Base-by-base conservation (phyloP, 192 early-diverging fungal genomes). In the Chytriomyces hyalinus region DNA sequence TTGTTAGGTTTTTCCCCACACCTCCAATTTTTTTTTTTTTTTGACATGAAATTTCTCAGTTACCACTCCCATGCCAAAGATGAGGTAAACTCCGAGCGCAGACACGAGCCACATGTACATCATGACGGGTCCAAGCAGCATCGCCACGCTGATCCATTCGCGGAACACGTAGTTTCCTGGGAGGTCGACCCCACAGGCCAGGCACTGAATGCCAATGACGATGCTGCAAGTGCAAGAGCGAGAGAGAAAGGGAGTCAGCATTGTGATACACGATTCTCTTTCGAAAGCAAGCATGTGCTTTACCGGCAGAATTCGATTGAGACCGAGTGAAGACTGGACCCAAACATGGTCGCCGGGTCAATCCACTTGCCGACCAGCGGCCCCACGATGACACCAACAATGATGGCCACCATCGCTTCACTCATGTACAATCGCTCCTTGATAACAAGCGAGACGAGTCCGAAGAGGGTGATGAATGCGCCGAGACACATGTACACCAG, bases 311-410 rank as follows among this genome's bases (percentile, higher is more conserved):
- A 87, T 77, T 93, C 89, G 49, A 91, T 87, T 0, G 91, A 92
- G 17, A 93, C 84, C 53, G 80, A 76, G 50, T 87, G 79, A 65
- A 68, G 50, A 20, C 24, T 6, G 15, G 85, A 75, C 44, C 88
- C 70, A 49, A 78, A 63, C 91, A 90, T 91, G 0, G 73, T 72
- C 11, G 71, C 63, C 5, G 95, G 93, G 77, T 96, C 82, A 63
- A 96, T 81, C 75, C 91, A 84, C 53, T 91, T 89, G 45, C 91
- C 80, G 15, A 82, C 93, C 26, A 88, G 75, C 0, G 94, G 94
- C 20, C 96, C 95, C 65, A 94, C 81, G n/a, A 93, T 82, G 22
- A 98, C 93, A 4, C 97, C 97, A 64, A 94, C 87, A 9, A 93
- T 76, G 22, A 90, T 92, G 9, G 97, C 90, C 0, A 98, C 91